Percentiles rank a stretch among this genome's conserved stretches.
Evolutionary conservation across 306 rosid species (phyloP).

Genomic region (Rubus parviflorus): DNA sequence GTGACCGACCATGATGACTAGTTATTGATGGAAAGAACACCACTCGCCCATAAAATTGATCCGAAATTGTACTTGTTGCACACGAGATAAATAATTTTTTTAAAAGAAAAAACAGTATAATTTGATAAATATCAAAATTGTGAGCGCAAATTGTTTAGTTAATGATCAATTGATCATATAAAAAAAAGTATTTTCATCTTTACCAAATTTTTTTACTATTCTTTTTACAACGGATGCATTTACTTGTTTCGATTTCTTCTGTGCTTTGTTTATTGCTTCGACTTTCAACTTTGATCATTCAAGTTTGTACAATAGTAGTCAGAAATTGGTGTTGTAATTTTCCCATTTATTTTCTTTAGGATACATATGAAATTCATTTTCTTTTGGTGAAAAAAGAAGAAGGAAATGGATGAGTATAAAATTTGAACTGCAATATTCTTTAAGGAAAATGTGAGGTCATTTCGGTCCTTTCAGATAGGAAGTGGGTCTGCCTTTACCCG

Average conservation of each 20-base stretch:
- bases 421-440: background rate
- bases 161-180: too few species aligned
- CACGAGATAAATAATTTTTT: background rate
- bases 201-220: background rate
- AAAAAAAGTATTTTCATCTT: too few species aligned
- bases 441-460: background rate
- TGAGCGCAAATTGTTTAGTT: background rate
- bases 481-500: background rate
- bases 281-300: background rate
- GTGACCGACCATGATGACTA: background rate
- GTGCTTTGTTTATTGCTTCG: background rate
- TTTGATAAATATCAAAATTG: background rate
- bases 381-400: background rate
- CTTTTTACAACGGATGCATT: background rate
- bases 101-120: too few species aligned
- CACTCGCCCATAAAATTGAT: background rate
- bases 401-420: background rate
- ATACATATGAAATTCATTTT: background rate
- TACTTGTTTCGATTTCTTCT: background rate
- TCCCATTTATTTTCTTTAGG: background rate
- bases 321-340: background rate
- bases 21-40: background rate
- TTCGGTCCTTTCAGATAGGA: background rate
- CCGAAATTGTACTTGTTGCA: background rate
- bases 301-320: too few species aligned